Evolutionary conservation across 2,329 filamentous ascomycete genomes (phyloP).

Genomic region (Zasmidium cellare): DNA sequence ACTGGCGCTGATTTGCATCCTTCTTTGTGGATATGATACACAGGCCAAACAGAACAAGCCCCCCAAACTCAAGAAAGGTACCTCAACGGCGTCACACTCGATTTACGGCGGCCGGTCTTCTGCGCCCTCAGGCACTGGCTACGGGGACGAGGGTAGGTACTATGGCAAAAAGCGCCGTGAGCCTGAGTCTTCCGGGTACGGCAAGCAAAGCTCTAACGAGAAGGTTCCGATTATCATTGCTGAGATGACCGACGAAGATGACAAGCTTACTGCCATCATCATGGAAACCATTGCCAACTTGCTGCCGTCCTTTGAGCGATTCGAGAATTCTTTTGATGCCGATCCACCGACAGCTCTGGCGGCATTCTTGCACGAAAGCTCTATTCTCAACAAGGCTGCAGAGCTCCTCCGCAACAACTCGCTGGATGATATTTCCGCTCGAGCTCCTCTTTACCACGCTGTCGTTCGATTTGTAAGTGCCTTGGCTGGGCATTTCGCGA

Average conservation of each 20-base stretch:
- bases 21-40: not conserved
- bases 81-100: not conserved
- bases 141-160: not conserved
- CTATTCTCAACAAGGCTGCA: constrained; percentile 39
- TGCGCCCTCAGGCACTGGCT: not conserved
- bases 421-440: constrained; percentile 38
- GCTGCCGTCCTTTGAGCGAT: constrained; percentile 25
- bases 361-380: constrained; percentile 38
- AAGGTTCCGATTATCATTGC: no score
- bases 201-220: not conserved
- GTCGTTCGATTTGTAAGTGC: constrained; percentile 43
- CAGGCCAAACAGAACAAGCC: not conserved
- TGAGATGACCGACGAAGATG: constrained; percentile 13
- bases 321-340: constrained; percentile 29
- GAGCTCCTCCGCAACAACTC: constrained; percentile 45
- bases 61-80: not conserved
- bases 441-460: constrained; percentile 38
- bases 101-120: not conserved
- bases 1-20: no score
- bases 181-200: not conserved
- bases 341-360: constrained; percentile 32
- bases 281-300: constrained; percentile 21
- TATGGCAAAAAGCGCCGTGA: not conserved
- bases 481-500: constrained; percentile 35
- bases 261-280: constrained; percentile 17